Evolutionary conservation across 768 basidiomycete species (phyloP).

Genomic region (Chalciporus pseudorubinellus): DNA sequence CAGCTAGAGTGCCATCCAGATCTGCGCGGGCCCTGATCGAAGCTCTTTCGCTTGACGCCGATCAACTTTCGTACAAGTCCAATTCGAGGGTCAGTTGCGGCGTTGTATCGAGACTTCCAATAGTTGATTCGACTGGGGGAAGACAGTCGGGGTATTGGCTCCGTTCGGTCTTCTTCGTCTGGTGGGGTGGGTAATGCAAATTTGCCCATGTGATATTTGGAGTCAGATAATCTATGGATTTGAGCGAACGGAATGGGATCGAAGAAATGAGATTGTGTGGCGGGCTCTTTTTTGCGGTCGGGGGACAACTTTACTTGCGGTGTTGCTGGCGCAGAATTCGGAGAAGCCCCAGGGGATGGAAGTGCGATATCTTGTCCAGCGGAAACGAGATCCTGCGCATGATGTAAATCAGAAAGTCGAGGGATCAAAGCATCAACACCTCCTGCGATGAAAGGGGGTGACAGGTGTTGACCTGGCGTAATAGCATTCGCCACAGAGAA

Average conservation of each 20-base stretch:
- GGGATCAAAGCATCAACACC: slow-evolving; percentile 20
- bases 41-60: slow-evolving; percentile 65
- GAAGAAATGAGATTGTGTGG: slow-evolving; percentile 40
- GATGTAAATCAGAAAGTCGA: slow-evolving; percentile 21
- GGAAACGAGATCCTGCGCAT: slow-evolving; percentile 27
- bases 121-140: slow-evolving; percentile 23
- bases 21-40: slow-evolving; percentile 36
- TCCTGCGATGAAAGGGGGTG: slow-evolving; percentile 28
- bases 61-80: slow-evolving; percentile 66
- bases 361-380: slow-evolving; percentile 43
- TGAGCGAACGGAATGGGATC: slow-evolving; percentile 74
- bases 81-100: slow-evolving; percentile 68
- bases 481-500: slow-evolving; percentile 20
- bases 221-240: slow-evolving; percentile 61
- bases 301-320: slow-evolving; percentile 50
- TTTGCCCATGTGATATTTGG: slow-evolving; percentile 73
- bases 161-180: slow-evolving; percentile 44
- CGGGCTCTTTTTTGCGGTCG: slow-evolving; percentile 16
- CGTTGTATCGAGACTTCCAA: slow-evolving; percentile 56
- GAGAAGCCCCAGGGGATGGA: slow-evolving; percentile 51
- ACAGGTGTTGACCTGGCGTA: slow-evolving; percentile 30
- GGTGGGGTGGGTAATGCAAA: slow-evolving; percentile 68
- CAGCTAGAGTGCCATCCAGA: slow-evolving; percentile 41
- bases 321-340: slow-evolving; percentile 49
- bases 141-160: slow-evolving; percentile 20